Evolutionary conservation across 768 basidiomycete species (phyloP), one percentile per base, ranked within the genome.

Genomic region (Boletus insuetus): DNA sequence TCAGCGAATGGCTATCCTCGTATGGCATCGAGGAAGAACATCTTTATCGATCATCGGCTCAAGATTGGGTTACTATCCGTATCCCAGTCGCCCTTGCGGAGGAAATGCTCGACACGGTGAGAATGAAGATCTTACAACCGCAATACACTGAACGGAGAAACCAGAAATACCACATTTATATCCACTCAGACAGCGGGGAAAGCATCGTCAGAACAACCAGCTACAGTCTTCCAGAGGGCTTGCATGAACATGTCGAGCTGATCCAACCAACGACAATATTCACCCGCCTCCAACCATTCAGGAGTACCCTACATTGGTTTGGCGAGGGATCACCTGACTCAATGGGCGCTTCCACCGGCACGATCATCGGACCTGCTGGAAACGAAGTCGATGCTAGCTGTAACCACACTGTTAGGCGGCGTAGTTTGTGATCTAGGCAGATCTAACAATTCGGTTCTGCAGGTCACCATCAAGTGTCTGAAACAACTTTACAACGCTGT

Each of bases 251-350:
- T 62, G 66, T 89, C 53, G 85, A 88, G 38, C 69, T 89, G 29
- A 73, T 90, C 32, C 86, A 89, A 57, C 88, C 88, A 0, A 89
- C 88, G 3, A 89, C 86, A 2, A 78, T 82, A 66, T 90, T 89
- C 61, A 73, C 77, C 40, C 78, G 77, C 54, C 69, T 73, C 56
- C 79, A 75, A 57, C 69, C 69, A 9, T 70, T 79, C 50, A 75
- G 60, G 54, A 75, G 76, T 6, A 80, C 74, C 0, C 60, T 82
- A 24, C 70, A 74, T 51, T 71, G 63, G 63, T 54, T 69, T 12
- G 56, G 61, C 1, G 39, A 20, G 19, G 32, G 5, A 35, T 56
- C 22, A 24, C 58, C 22, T 47, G 41, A 6, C 2, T 51, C 59
- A 11, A 37, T 0, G 24, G 51, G 37, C 16, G 22, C 53, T 26